Evolutionary conservation across 495 filamentous ascomycete species (phyloP).

Genomic region (Penicillium roqueforti): DNA sequence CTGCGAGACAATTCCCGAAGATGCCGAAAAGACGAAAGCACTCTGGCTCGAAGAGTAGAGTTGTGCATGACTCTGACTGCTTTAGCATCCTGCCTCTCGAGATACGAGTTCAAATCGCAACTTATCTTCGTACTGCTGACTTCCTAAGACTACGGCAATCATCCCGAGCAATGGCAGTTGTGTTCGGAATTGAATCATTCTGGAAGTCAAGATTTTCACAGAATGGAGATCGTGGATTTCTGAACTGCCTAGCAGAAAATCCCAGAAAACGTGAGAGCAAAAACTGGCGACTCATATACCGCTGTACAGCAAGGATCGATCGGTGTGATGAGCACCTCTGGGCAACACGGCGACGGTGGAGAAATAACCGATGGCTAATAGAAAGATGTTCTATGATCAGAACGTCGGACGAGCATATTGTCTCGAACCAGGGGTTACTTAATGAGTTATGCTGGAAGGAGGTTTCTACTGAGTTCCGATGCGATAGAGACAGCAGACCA

Average conservation of each 20-base stretch:
- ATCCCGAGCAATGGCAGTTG: conserved; percentile 9
- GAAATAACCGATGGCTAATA: not conserved
- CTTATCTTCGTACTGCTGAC: conserved; percentile 6
- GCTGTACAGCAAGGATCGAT: not conserved
- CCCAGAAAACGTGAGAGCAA: not conserved
- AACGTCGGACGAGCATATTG: not conserved
- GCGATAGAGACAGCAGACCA: not conserved
- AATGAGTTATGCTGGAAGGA: not conserved
- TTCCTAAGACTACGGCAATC: conserved; percentile 4
- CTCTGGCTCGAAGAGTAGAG: not conserved
- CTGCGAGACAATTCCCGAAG: not conserved
- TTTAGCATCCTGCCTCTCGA: conserved; percentile 8
- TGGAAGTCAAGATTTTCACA: not conserved
- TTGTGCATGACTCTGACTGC: not conserved
- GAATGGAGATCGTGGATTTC: conserved; percentile 2
- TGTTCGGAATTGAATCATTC: conserved; percentile 3
- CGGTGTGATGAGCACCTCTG: not conserved
- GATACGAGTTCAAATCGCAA: conserved; percentile 5
- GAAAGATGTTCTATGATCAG: not conserved
- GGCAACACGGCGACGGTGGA: not conserved
- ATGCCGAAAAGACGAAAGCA: not conserved
- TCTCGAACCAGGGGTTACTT: not conserved
- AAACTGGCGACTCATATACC: not conserved
- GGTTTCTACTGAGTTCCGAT: not conserved
- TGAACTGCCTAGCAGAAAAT: not conserved